Evolutionary conservation across 768 basidiomycete genomes (phyloP).

Genomic region (Panaeolus cyanescens): DNA sequence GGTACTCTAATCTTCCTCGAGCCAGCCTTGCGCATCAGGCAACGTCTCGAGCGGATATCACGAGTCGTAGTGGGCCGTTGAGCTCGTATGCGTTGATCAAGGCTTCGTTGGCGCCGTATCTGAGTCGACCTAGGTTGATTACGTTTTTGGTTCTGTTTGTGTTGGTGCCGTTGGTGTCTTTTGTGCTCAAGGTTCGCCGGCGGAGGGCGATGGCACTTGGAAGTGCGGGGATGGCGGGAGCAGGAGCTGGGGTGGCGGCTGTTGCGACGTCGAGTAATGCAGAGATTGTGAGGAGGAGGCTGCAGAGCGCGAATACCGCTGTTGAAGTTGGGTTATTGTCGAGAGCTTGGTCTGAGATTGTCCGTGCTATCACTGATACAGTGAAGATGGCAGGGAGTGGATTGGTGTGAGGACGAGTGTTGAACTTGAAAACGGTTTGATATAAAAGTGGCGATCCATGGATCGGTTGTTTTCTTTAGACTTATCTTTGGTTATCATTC

Average conservation of each 20-base stretch:
- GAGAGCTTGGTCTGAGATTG: constrained; percentile 51
- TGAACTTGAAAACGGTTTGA: too few relatives aligned
- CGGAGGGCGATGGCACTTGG: constrained; percentile 31
- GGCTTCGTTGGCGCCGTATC: constrained; percentile 48
- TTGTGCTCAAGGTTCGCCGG: constrained; percentile 53
- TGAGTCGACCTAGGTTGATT: constrained; percentile 48
- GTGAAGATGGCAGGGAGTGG: constrained; percentile 79
- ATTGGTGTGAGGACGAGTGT: constrained; percentile 44
- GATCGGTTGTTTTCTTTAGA: not conserved
- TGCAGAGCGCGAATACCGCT: constrained; percentile 44
- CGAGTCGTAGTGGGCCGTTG: constrained; percentile 18
- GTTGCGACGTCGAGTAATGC: constrained; percentile 40
- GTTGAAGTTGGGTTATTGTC: constrained; percentile 35
- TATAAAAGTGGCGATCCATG: not conserved
- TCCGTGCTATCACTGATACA: constrained; percentile 62
- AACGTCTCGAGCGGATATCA: not conserved
- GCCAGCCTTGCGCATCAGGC: constrained; percentile 19
- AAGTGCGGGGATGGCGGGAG: constrained; percentile 13
- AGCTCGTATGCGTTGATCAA: constrained; percentile 46
- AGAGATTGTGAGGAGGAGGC: constrained; percentile 57
- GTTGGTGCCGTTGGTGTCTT: constrained; percentile 45
- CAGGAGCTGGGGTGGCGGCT: constrained; percentile 10
- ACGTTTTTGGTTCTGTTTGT: constrained; percentile 51
- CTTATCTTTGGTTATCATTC: not conserved
- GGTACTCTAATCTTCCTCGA: constrained; percentile 23